Conservation (phyloP, 176 grass and related monocot species). For the Saccharum spontaneum region DNA sequence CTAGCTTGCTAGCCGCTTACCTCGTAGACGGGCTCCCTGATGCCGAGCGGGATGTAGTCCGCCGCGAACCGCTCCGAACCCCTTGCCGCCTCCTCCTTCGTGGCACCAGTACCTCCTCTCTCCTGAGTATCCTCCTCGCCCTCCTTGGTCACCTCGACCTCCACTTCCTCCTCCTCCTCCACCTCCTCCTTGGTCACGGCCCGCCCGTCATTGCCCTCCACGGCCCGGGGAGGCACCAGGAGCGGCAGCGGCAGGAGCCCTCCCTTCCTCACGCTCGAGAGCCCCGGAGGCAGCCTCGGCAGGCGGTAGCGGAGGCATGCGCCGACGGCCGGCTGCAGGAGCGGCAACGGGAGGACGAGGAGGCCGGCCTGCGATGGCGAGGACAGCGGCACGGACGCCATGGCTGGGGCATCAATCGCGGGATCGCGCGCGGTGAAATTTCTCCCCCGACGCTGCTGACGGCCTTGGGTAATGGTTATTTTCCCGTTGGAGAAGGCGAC, state of each 20-base stretch:
- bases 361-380: conserved; percentile 34
- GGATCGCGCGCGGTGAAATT: not conserved
- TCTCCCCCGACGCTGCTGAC: not conserved
- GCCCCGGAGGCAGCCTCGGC: conserved; percentile 15
- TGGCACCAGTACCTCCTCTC: not conserved
- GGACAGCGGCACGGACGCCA: conserved; percentile 48
- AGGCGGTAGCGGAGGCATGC: conserved; percentile 37
- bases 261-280: conserved; percentile 23
- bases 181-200: conserved; percentile 38
- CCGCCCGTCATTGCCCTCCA: conserved; percentile 36
- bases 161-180: conserved; percentile 15
- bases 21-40: conserved; percentile 93
- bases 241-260: conserved; percentile 22
- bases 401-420: conserved; percentile 49
- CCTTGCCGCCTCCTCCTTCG: conserved; percentile 23
- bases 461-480: conserved; percentile 17
- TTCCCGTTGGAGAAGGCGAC: not conserved
- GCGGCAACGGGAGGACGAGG: conserved; percentile 23
- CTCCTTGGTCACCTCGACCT: not conserved
- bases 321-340: conserved; percentile 8
- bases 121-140: not conserved
- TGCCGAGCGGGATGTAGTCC: conserved; percentile 76
- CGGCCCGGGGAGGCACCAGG: conserved; percentile 25
- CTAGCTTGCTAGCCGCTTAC: conserved; percentile 25
- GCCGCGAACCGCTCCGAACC: conserved; percentile 32